phyloP scores from a whole-genome alignment of 2,329 filamentous ascomycete genomes.

The Metarhizium sp. region DNA sequence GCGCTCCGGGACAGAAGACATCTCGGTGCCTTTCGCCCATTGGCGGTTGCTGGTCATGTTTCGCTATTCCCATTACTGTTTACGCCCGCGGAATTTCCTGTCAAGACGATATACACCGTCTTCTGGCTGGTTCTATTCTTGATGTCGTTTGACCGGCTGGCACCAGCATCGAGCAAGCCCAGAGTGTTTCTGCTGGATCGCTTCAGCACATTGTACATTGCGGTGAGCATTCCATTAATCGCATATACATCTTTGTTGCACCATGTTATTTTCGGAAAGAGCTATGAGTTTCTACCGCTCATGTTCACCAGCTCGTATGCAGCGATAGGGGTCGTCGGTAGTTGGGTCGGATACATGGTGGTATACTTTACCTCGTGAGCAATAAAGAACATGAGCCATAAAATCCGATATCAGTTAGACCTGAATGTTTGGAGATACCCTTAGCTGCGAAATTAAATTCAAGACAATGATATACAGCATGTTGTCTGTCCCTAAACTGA shows the following conservation, averaged over 20 bases:
- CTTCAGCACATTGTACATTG: slow-evolving; percentile 83
- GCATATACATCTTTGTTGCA: slow-evolving; percentile 82
- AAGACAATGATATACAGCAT: too few relatives aligned
- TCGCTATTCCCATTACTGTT: slow-evolving; percentile 92
- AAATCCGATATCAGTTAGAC: too few relatives aligned
- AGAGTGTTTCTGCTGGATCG: slow-evolving; percentile 86
- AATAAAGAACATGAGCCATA: not conserved
- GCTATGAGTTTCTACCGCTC: slow-evolving; percentile 81
- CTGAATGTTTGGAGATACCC: too few relatives aligned
- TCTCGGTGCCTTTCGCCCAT: slow-evolving; percentile 80
- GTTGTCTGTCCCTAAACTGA: not conserved
- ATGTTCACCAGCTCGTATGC: slow-evolving; percentile 97
- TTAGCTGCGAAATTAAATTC: too few relatives aligned
- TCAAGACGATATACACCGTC: slow-evolving; percentile 89
- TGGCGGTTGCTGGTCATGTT: slow-evolving; percentile 89
- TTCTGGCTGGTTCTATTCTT: slow-evolving; percentile 86
- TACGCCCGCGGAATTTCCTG: slow-evolving; percentile 82
- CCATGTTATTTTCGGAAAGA: slow-evolving; percentile 69
- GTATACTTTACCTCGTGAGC: slow-evolving; percentile 65
- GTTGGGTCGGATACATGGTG: slow-evolving; percentile 89
- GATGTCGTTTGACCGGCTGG: slow-evolving; percentile 75
- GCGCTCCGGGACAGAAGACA: slow-evolving; percentile 84
- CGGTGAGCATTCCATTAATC: slow-evolving; percentile 80
- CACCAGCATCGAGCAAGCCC: slow-evolving; percentile 70
- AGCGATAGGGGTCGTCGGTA: slow-evolving; percentile 87